Evolutionary conservation across 352 stramenopile species (phyloP), one percentile per base, ranked within the genome.

Genomic region (Phytophthora multivora): DNA sequence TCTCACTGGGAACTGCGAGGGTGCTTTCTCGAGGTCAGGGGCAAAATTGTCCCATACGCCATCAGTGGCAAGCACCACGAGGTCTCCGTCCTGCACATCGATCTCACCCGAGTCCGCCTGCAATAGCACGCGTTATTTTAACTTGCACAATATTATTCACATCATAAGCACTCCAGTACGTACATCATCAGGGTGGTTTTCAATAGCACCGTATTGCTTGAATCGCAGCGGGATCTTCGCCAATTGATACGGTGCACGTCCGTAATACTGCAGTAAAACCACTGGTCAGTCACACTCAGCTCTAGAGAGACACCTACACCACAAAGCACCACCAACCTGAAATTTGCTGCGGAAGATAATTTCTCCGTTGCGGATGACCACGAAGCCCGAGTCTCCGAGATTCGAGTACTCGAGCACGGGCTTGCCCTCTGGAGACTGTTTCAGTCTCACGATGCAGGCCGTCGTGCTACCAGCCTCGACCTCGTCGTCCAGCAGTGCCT

Each of bases 41-140:
- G 79, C 63, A 56, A 93, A 93, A 61, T 93, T 93, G 66, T 93
- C 84, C 84, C 84, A 93, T 16, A 93, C 83, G 21, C 84, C 84
- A 66, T 93, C 84, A 5, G 84, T 91, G n/a, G 84, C 84, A 7
- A 91, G 66, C 25, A 93, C 82, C 33, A 93, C 81, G 46, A 93
- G 63, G 55, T 93, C 84, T 64, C 84, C 84, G 43, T 83, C 77
- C 35, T 91, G 60, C n/a, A 93, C 73, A 25, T 86, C 75, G 15
- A 93, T 71, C 30, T 88, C 80, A 6, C 84, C 80, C 16, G 77
- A 88, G 49, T 91, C 80, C 25, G 82, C 80, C 84, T 93, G 42
- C 15, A 66, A 35, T 15, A 49, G 12, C 18, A 55, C 15, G 18
- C n/a, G 3, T 71, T 25, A 62, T 19, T n/a, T n/a, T 5, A 25